Evolutionary conservation across 1,284 basidiomycete species (phyloP), one percentile per base, ranked within the genome.

Genomic region (Bondarzewia mesenterica): DNA sequence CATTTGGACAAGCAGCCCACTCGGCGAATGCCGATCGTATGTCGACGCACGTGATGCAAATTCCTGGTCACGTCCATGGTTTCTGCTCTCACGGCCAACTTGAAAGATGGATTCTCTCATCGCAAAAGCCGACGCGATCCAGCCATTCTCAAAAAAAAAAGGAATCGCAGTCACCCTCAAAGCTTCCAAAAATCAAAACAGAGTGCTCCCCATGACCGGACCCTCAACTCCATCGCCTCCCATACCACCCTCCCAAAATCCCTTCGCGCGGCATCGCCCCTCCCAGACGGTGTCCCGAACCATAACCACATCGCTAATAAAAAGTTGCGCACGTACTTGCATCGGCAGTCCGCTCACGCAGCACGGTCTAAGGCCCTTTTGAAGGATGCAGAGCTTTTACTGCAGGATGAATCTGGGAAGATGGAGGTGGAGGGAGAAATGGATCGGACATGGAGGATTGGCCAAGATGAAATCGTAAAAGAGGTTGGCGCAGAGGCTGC

Each of bases 381-480:
- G 43, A 69, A 82, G 44, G 84, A 88, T 68, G 80, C 82, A 7
- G 80, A 80, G 48, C 61, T 87, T 50, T 63, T 88, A 14, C 62
- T 87, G 47, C 69, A 75, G 18, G 78, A 76, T 32, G 84, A 87
- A 7, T 73, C 73, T 0, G 92, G 92, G 0, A 64, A 72, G 54
- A 77, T 95, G 52, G 75, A 88, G 59, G 73, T 76, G 14, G 89
- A 93, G 55, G 76, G 74, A 2, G 83, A 81, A 49, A 71, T 95
- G 67, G 95, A 98, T 61, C 71, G 81, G 57, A 97, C 95, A 4
- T 97, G 93, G 90, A 76, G 89, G 48, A 76, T 94, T 5, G 77
- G 79, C 0, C 95, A 99, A 68, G 70, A 75, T 7, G 90, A 95
- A 57, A 89, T 98, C 54, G 70, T 70, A 10, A 61, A 73, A 1